Conservation (phyloP, 208 protist species). For the Trypanosoma mega region DNA sequence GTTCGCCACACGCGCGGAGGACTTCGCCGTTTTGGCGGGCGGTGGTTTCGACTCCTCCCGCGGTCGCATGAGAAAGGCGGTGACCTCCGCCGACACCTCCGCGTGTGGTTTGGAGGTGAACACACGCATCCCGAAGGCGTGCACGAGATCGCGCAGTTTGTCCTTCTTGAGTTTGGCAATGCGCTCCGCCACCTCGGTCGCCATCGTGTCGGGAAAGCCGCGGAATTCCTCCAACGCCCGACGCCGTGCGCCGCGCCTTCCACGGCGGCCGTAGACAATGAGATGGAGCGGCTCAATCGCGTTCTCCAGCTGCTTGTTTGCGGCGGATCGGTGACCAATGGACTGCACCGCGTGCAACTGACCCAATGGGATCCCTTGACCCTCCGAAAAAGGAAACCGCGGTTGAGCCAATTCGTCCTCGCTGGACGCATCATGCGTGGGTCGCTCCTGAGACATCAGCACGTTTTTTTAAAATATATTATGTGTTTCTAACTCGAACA, state of each 20-base stretch:
- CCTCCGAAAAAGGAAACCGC: conserved; percentile 48
- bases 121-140: conserved; percentile 45
- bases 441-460: conserved; percentile 6
- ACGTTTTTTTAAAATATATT: too few species aligned
- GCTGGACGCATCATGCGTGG: conserved; percentile 13
- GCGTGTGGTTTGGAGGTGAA: conserved; percentile 32
- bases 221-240: conserved; percentile 53
- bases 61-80: conserved; percentile 65
- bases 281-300: conserved; percentile 72
- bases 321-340: conserved; percentile 29
- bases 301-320: conserved; percentile 39
- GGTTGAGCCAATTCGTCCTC: conserved; percentile 15
- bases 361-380: conserved; percentile 44
- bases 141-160: conserved; percentile 52
- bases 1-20: not conserved
- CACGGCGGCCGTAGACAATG: conserved; percentile 62
- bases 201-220: conserved; percentile 48
- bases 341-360: conserved; percentile 50
- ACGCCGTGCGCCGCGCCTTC: conserved; percentile 41
- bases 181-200: conserved; percentile 35
- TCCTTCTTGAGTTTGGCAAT: conserved; percentile 48
- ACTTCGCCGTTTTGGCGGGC: not conserved
- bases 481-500: too few species aligned
- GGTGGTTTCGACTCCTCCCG: conserved; percentile 1
- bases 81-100: conserved; percentile 39